These are phyloP conservation scores for Starmerella asiatica DNA, from an alignment of 805 yeast species.

Conservation along the genomic window DNA sequence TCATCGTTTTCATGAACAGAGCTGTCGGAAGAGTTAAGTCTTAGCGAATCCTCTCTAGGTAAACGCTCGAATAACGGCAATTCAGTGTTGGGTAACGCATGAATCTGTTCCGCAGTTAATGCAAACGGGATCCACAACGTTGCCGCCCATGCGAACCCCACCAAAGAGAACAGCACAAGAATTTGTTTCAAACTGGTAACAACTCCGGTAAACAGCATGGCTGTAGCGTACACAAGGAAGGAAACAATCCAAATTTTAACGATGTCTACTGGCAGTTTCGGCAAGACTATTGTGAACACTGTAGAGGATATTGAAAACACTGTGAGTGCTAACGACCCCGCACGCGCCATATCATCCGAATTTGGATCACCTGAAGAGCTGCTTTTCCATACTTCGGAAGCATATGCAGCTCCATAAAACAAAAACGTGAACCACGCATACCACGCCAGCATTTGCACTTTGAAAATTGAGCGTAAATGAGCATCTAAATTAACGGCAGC, in stretches of 20 bases:
- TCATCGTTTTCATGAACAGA: neutral
- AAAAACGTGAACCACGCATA: slow-evolving; percentile 54
- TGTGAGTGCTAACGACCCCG: slow-evolving; percentile 27
- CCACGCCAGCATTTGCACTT: slow-evolving; percentile 53
- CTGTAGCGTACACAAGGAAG: slow-evolving; percentile 37
- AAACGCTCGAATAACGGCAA: neutral
- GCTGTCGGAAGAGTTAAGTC: neutral
- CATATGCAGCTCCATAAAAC: slow-evolving; percentile 52
- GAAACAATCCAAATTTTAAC: slow-evolving; percentile 36
- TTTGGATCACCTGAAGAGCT: neutral
- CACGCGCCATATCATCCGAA: slow-evolving; percentile 24
- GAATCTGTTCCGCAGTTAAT: slow-evolving; percentile 37
- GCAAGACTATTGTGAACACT: slow-evolving; percentile 14
- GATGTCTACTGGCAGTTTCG: slow-evolving; percentile 10
- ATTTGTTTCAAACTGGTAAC: slow-evolving; percentile 33
- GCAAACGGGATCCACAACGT: slow-evolving; percentile 59
- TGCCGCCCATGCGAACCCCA: slow-evolving; percentile 53
- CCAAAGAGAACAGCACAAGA: slow-evolving; percentile 36
- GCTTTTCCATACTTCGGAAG: slow-evolving; percentile 41
- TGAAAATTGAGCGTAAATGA: slow-evolving; percentile 39
- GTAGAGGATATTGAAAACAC: slow-evolving; percentile 27
- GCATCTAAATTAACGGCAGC: slow-evolving; percentile 31
- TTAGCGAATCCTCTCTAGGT: neutral
- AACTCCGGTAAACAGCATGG: slow-evolving; percentile 37
- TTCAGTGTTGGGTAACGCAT: slow-evolving; percentile 17